Percentiles rank a stretch among this genome's conserved stretches.
Conservation (phyloP, 805 yeast species). For the Starmerella apis region DNA sequence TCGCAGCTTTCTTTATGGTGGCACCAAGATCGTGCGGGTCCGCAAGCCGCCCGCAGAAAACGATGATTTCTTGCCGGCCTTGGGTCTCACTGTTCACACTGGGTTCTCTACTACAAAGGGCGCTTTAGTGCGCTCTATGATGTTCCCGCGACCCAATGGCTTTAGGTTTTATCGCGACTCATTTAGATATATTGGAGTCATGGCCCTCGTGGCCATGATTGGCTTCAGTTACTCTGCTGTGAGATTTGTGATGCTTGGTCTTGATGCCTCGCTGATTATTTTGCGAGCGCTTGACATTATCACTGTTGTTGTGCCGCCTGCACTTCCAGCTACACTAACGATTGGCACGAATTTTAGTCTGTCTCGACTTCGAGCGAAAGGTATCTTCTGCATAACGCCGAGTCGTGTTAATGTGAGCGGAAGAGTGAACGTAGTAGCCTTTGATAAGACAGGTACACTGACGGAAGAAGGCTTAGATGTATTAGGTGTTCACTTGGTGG, state of each 20-base stretch:
- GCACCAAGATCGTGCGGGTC: slow-evolving; percentile 79
- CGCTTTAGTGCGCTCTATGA: slow-evolving; percentile 83
- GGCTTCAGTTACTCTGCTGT: slow-evolving; percentile 80
- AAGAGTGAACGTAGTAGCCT: slow-evolving; percentile 76
- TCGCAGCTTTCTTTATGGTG: slow-evolving; percentile 55
- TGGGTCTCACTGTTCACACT: slow-evolving; percentile 77
- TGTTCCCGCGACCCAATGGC: slow-evolving; percentile 89
- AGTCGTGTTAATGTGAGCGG: slow-evolving; percentile 95
- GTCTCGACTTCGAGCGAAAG: slow-evolving; percentile 53
- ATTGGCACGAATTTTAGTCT: slow-evolving; percentile 93
- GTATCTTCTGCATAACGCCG: slow-evolving; percentile 85
- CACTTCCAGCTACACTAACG: slow-evolving; percentile 92
- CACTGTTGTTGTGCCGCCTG: slow-evolving; percentile 97
- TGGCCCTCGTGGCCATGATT: slow-evolving; percentile 71
- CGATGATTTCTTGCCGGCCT: slow-evolving; percentile 56
- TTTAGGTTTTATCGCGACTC: slow-evolving; percentile 92
- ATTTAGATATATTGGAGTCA: slow-evolving; percentile 89
- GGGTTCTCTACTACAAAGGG: slow-evolving; percentile 97
- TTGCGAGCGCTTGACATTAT: slow-evolving; percentile 86
- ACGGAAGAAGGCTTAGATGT: slow-evolving; percentile 96
- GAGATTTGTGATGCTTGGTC: slow-evolving; percentile 67
- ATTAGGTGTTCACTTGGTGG: slow-evolving; percentile 44
- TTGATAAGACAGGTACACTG: slow-evolving; percentile 94
- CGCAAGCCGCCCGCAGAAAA: slow-evolving; percentile 47
- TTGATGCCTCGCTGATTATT: slow-evolving; percentile 58